Evolutionary conservation across 1,284 basidiomycete genomes (phyloP).

Genomic region (Cystobasidiaceae sp.): DNA sequence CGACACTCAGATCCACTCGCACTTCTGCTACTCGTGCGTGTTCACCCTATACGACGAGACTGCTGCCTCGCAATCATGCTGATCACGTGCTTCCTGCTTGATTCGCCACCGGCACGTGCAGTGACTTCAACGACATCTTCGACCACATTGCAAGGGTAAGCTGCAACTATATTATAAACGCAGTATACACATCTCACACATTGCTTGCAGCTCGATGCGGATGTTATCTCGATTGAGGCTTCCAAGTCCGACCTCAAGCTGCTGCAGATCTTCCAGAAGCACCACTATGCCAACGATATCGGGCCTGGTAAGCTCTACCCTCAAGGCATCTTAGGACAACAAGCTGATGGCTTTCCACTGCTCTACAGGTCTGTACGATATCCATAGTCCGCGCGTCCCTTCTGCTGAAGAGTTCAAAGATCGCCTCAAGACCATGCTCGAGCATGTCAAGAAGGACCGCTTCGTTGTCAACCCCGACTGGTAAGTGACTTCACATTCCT

Average conservation of each 20-base stretch:
- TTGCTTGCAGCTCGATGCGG: constrained; percentile 96
- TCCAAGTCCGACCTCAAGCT: constrained; percentile 98
- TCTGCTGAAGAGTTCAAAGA: constrained; percentile 89
- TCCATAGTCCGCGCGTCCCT: constrained; percentile 70
- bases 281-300: constrained; percentile 96
- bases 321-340: background rate
- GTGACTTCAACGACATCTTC: constrained; percentile 89
- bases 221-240: constrained; percentile 99
- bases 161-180: no score
- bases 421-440: constrained; percentile 66
- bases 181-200: no score
- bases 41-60: background rate
- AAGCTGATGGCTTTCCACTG: background rate
- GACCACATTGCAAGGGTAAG: no score
- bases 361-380: constrained; percentile 44
- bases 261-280: constrained; percentile 87
- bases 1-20: constrained; percentile 89
- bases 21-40: constrained; percentile 89
- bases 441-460: constrained; percentile 34
- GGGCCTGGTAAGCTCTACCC: constrained; percentile 60
- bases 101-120: background rate
- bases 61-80: background rate
- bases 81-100: background rate
- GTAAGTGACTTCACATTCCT: no score
- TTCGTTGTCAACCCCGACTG: constrained; percentile 53